Evolutionary conservation across 2,329 filamentous ascomycete species (phyloP), one percentile per base, ranked within the genome.

Genomic region (Colletotrichum falcatum): DNA sequence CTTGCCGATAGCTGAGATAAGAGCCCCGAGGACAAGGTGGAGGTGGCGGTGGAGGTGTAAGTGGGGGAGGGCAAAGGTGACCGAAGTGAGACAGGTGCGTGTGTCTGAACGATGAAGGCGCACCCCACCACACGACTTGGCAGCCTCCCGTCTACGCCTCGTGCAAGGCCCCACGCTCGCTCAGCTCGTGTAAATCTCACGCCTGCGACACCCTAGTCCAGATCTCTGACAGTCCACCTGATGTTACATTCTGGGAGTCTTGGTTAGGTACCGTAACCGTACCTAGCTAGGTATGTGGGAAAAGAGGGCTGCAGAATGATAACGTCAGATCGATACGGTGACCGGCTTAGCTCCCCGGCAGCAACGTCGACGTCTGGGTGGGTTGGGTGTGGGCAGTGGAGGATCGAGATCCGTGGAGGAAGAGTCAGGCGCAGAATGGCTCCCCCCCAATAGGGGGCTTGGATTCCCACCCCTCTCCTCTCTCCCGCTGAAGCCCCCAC

Each of bases 61-160:
- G 65, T 42, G 51, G 4, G 51, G 8, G 23, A 9, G 33, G 16
- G n/a, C 26, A 30, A 35, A 51, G 26, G 33, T 48, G 33, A 44
- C 56, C 18, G n/a, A 46, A 46, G 51, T 68, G 44, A 68, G 53
- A 65, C 61, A 65, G 44, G 53, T 53, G 60, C 9, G 44, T 53
- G 65, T 33, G 53, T 68, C 53, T 14, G 53, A 28, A 59, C 55
- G 60, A 53, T 44, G 61, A 59, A 44, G 51, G 20, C 18, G 51
- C 51, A 28, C 53, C 42, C 20, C 44, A 23, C n/a, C 35, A 44
- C 49, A 23, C 60, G 44, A 51, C 37, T 39, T 23, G 51, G 35
- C 30, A 33, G 42, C 53, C 23, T 30, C 35, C 16, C 46, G 14
- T 44, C 56, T 28, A 46, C 61, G 44, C 42, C 61, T 64, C 35